Evolutionary conservation across 805 yeast genomes (phyloP), one percentile per base, ranked within the genome.

Genomic region (Metschnikowia noctiluminum): DNA sequence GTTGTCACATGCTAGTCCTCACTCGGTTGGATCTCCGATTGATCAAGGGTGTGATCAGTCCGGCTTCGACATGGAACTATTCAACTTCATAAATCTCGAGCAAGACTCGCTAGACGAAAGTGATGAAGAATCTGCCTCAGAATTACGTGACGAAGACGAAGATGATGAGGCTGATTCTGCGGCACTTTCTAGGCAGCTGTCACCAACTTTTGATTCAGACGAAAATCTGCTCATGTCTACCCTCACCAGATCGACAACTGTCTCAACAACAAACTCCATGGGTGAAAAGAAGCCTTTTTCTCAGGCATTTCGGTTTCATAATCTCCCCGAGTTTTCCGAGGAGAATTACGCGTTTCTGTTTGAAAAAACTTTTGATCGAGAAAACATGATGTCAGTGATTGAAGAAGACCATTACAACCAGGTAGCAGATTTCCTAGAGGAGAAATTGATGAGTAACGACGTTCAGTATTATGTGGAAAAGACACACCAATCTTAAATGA

Each of bases 171-270:
- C 42, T 13, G 64, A 60, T 43, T 59, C 64, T 10, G 52, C 61
- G n/a, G 55, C 56, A 28, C 61, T 72, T 30, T 68, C 73, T 21
- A 60, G 76, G 38, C 69, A 73, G 32, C 65, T 71, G 6, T 69
- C 74, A 12, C 76, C 76, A 3, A 61, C 61, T 46, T 60, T 58
- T 26, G 73, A 67, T 45, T 56, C 61, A 11, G 67, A 63, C 51
- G 66, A 63, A 30, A 63, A 68, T 48, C 64, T 69, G 43, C 60
- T 72, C 43, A 72, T 71, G 76, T 56, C 68, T 15, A 56, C 70
- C 9, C 61, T 71, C 44, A 73, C 77, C 0, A 53, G 77, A 45
- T 69, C 75, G 11, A 73, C 76, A 27, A 71, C 76, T 2, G 73
- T 70, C 6, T 64, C 71, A 7, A 67, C 74, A 42, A 62, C 59